Evolutionary conservation across 1,284 basidiomycete species (phyloP), one percentile per base, ranked within the genome.

Genomic region (Cutaneotrichosporon cavernicola): DNA sequence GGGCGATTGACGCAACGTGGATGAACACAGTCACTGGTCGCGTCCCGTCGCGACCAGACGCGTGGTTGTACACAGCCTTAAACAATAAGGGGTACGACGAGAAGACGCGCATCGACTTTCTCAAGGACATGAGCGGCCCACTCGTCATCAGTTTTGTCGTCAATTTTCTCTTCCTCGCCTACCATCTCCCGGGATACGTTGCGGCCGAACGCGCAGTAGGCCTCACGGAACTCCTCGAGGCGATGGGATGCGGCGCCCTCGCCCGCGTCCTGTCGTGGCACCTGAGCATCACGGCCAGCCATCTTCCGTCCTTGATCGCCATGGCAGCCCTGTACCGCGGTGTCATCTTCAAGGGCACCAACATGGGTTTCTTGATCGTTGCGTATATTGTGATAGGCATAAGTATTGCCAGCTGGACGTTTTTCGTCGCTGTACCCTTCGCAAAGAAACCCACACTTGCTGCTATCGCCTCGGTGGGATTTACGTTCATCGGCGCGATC

Each of bases 211-310:
- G 88, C 50, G 86, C 88, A 0, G 83, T 80, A 59, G 74, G 84
- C 9, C 73, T 90, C 46, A 88, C 89, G 0, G 81, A 85, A 9
- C 87, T 89, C 70, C 84, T 90, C 80, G 87, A 87, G 72, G 87
- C 85, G 5, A 90, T 90, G 89, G 89, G 89, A 7, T 83, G 90
- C 36, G 76, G 84, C 4, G 87, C 89, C 69, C 85, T 85, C 0
- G 87, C 89, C 16, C 83, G 88, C 26, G 85, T 89, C 60, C 69
- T 86, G 86, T 90, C 87, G 5, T 90, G 88, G 88, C 86, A 88
- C 72, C 49, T 84, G 56, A 86, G 84, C 72, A 76, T 86, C 56
- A 84, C 83, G 10, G 69, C 85, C 6, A 83, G 83, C 0, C 88
- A 88, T 71, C 81, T 88, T 14, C 86, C 86, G 0, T 87, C 87